Percentiles rank a stretch among this genome's conserved stretches.
phyloP scores from a whole-genome alignment of 441 rosid species.

The Erodium chrysanthum region DNA sequence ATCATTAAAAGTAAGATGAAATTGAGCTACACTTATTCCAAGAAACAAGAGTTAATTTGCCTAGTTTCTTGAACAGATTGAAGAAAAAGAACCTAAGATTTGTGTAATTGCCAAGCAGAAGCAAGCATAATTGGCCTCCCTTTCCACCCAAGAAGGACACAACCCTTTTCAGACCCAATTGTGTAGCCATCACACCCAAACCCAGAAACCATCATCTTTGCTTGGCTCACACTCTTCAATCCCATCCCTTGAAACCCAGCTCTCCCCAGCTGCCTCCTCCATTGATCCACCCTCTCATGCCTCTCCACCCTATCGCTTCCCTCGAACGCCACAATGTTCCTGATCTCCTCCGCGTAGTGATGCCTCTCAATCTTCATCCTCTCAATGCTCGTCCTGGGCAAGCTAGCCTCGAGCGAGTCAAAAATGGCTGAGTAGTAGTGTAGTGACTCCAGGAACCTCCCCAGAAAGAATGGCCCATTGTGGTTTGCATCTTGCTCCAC shows the following conservation, averaged over 20 bases:
- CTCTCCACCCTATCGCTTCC: conserved; percentile 43
- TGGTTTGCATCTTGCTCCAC: conserved; percentile 68
- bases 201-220: conserved; percentile 48
- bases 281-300: conserved; percentile 59
- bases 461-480: conserved; percentile 61
- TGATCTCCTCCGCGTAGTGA: conserved; percentile 48
- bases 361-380: conserved; percentile 50
- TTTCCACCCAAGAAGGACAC: conserved; percentile 57
- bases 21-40: too few relatives aligned
- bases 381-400: conserved; percentile 40
- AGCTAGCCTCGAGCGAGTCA: conserved; percentile 50
- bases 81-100: background rate
- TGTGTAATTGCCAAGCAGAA: conserved; percentile 46
- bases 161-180: conserved; percentile 40
- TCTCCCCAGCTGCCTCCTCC: conserved; percentile 60
- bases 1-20: background rate
- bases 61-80: background rate
- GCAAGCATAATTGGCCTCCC: conserved; percentile 63
- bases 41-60: background rate
- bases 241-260: conserved; percentile 51
- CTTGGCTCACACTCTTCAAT: conserved; percentile 48
- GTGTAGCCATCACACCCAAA: conserved; percentile 59
- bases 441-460: conserved; percentile 59
- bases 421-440: conserved; percentile 59
- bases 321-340: conserved; percentile 47